These are phyloP conservation scores for Mycena olivaceomarginata DNA, from an alignment of 768 basidiomycete species.

Conservation along the genomic window DNA sequence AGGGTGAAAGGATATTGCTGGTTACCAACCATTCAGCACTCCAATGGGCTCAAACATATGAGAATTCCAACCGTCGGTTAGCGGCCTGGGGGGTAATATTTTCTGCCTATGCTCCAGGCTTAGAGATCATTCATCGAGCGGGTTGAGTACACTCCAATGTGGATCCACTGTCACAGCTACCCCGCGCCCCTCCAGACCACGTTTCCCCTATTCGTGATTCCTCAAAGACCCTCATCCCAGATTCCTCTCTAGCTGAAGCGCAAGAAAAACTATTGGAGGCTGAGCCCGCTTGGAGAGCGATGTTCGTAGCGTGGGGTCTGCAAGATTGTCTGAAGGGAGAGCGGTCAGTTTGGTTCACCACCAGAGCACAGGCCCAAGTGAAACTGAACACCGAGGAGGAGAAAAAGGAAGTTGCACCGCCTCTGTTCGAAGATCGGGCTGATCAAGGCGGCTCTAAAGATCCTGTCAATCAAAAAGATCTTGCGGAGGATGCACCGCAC, in stretches of 20 bases:
- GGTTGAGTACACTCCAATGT: too few species aligned
- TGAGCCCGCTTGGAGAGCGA: not conserved
- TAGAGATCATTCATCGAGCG: too few species aligned
- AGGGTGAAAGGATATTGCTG: too few species aligned
- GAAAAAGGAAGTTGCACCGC: not conserved
- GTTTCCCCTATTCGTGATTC: too few species aligned
- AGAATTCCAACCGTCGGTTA: not conserved
- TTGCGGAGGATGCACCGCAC: not conserved
- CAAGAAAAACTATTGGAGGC: constrained; percentile 45
- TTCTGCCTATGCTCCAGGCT: not conserved
- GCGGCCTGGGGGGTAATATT: not conserved
- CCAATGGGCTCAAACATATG: not conserved
- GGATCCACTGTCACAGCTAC: too few species aligned
- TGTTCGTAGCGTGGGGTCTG: not conserved
- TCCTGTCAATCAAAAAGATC: not conserved
- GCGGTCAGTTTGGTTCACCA: not conserved
- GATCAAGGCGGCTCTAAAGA: not conserved
- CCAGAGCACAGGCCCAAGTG: too few species aligned
- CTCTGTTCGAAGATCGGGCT: not conserved
- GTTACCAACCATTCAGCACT: too few species aligned
- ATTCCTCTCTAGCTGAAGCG: constrained; percentile 51
- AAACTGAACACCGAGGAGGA: too few species aligned
- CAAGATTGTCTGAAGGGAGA: not conserved
- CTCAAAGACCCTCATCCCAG: too few species aligned
- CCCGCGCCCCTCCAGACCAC: not conserved